Evolutionary conservation across 2,329 filamentous ascomycete genomes (phyloP), one percentile per base, ranked within the genome.

Genomic region (Aspergillus nomiae): DNA sequence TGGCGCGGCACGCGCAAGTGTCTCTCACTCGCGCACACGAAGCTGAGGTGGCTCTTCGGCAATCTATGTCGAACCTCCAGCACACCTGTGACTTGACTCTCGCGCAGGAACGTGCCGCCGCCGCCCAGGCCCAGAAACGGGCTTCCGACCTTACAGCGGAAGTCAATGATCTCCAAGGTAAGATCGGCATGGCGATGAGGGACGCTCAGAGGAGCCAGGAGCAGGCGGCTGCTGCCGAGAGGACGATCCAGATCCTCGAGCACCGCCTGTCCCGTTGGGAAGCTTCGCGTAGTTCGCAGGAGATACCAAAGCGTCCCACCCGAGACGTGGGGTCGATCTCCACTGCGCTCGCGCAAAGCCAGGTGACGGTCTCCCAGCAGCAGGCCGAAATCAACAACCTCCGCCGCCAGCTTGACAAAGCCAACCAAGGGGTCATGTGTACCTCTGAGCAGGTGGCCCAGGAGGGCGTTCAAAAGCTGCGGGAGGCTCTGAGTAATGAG

Each of bases 271-370:
- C 59, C 3, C 59, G 50, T 30, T 63, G 46, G 48, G 62, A 63
- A 43, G 28, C 38, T 21, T 55, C 51, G 34, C 32, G 46, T 12
- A 19, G 48, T 24, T n/a, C 53, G 2, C 63, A 71, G 51, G 59
- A 56, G 26, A 64, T 67, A 26, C 61, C 65, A 32, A 67, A 67
- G 50, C 62, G 62, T 6, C 64, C 62, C 5, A 62, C 62, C 4
- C 53, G 58, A 21, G 57, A 67, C 16, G 26, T 59, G 32, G 62
- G 60, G 4, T 68, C 65, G 7, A 62, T 64, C 41, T 45, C 56
- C 9, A 62, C 66, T 8, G 69, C 65, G 6, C 61, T 70, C 19
- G 61, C 55, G n/a, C 43, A 68, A 28, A 56, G 57, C 43, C 41
- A 63, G 32, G 57, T 69, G 32, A 65, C 26, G n/a, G 50, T 65